Conservation (phyloP, 306 rosid genomes). For the Urtica urens region DNA sequence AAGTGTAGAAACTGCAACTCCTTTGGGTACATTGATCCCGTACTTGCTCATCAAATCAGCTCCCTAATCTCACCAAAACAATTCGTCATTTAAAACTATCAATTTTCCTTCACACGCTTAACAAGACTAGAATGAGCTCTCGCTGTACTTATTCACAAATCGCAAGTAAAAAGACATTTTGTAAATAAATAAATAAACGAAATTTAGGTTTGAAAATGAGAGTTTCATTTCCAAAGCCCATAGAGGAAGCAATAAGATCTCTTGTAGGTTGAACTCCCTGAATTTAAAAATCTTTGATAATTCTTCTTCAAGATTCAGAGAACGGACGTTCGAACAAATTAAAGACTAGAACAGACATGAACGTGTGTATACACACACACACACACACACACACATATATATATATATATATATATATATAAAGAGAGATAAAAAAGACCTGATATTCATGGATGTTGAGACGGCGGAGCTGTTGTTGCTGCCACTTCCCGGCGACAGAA, state of each 20-base stretch:
- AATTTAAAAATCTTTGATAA: too few species aligned
- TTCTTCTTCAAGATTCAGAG: too few species aligned
- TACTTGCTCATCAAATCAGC: conserved; percentile 83
- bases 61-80: conserved; percentile 42
- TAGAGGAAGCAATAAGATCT: too few species aligned
- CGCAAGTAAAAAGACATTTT: too few species aligned
- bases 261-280: too few species aligned
- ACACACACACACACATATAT: neutral
- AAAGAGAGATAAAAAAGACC: conserved; percentile 26
- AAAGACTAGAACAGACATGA: neutral
- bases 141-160: too few species aligned
- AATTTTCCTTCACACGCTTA: too few species aligned
- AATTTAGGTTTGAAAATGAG: too few species aligned
- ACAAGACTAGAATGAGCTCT: too few species aligned
- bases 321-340: too few species aligned
- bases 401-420: neutral
- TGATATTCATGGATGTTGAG: conserved; percentile 97
- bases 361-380: neutral
- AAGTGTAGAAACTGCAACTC: conserved; percentile 29
- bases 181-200: too few species aligned
- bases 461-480: conserved; percentile 96
- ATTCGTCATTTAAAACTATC: conserved; percentile 1
- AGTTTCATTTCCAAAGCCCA: too few species aligned
- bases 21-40: conserved; percentile 70
- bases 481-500: conserved; percentile 88